phyloP scores from a whole-genome alignment of 495 filamentous ascomycete genomes.

The Parachaetomium inaequale region DNA sequence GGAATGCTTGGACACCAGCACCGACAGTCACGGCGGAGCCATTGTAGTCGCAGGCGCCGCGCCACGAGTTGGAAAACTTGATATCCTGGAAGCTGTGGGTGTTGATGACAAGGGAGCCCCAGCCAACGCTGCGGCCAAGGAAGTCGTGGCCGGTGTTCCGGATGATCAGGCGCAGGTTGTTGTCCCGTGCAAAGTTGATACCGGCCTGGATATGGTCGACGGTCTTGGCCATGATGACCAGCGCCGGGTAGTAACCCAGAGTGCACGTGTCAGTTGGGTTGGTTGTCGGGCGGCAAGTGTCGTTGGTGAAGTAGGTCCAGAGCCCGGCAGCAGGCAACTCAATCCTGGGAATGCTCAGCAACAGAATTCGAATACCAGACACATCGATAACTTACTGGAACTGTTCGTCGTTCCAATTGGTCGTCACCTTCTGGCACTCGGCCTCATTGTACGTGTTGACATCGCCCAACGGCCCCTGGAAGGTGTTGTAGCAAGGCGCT shows the following conservation, averaged over 20 bases:
- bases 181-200: slow-evolving; percentile 51
- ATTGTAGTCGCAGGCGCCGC: slow-evolving; percentile 35
- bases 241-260: slow-evolving; percentile 55
- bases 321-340: slow-evolving; percentile 40
- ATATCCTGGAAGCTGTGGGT: slow-evolving; percentile 59
- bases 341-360: slow-evolving; percentile 25
- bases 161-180: slow-evolving; percentile 59
- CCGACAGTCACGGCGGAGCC: slow-evolving; percentile 48
- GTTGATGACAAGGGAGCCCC: slow-evolving; percentile 58
- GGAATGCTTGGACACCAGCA: slow-evolving; percentile 45
- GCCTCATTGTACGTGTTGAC: slow-evolving; percentile 39
- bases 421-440: slow-evolving; percentile 33
- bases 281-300: slow-evolving; percentile 43
- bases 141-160: slow-evolving; percentile 65
- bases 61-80: slow-evolving; percentile 38
- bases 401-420: slow-evolving; percentile 36
- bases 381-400: slow-evolving; percentile 32
- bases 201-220: slow-evolving; percentile 45
- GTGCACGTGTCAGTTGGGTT: slow-evolving; percentile 50
- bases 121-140: slow-evolving; percentile 56
- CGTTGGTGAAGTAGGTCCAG: slow-evolving; percentile 49
- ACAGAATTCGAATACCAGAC: too few species aligned
- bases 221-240: slow-evolving; percentile 49
- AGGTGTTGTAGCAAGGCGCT: slow-evolving; percentile 40
- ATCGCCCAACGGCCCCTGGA: slow-evolving; percentile 39